Conservation (phyloP, 169 alveolate genomes). For the Eimeria sp. region DNA sequence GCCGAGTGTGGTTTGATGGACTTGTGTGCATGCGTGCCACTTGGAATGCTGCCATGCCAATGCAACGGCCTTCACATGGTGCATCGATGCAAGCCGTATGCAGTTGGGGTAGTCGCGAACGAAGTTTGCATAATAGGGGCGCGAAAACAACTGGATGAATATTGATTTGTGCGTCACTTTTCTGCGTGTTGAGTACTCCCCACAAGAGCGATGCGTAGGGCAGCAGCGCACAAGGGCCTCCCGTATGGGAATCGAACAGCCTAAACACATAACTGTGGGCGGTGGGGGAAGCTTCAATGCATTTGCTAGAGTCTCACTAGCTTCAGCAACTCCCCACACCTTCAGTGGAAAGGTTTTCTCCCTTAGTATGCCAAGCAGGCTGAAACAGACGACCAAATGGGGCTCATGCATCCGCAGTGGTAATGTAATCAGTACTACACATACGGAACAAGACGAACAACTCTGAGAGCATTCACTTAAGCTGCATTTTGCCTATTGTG, state of each 20-base stretch:
- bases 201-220: slow-evolving; percentile 50
- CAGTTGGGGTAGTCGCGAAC: neutral
- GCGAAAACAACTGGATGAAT: slow-evolving; percentile 18
- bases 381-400: neutral
- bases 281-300: neutral
- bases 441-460: neutral
- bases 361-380: neutral
- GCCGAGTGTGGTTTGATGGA: neutral
- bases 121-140: neutral
- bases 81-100: neutral
- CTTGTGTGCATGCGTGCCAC: slow-evolving; percentile 26
- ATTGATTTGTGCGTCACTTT: slow-evolving; percentile 13
- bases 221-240: slow-evolving; percentile 11
- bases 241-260: neutral
- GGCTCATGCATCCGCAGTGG: neutral
- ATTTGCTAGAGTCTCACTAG: neutral
- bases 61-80: slow-evolving; percentile 27
- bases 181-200: neutral
- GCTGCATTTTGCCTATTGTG: slow-evolving; percentile 37
- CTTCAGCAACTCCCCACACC: slow-evolving; percentile 41
- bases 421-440: neutral
- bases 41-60: neutral
- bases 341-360: neutral
- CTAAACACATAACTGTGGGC: slow-evolving; percentile 5
- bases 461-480: neutral